Evolutionary conservation across 2,329 filamentous ascomycete genomes (phyloP).

Genomic region (Talaromyces albobiverticillius): DNA sequence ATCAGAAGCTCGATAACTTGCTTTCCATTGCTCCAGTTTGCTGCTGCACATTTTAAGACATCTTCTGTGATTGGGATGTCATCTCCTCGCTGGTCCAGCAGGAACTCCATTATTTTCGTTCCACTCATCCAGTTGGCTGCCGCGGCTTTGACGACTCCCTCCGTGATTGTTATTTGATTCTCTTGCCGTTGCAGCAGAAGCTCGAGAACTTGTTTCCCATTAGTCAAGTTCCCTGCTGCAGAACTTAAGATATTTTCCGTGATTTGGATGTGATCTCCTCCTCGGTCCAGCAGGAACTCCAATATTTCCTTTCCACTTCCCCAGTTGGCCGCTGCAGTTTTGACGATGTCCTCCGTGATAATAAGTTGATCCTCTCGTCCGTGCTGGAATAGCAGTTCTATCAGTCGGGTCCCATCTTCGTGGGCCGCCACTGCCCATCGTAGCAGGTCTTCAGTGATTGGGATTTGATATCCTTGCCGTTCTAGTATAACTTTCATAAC

Average conservation of each 20-base stretch:
- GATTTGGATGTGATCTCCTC: not conserved
- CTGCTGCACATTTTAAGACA: not conserved
- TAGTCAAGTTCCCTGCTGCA: not conserved
- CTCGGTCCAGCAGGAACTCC: not conserved
- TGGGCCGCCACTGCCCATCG: not conserved
- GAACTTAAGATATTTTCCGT: not conserved
- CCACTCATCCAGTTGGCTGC: not conserved
- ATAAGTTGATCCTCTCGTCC: not conserved
- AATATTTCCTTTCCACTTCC: slow-evolving; percentile 5
- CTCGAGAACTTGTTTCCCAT: not conserved
- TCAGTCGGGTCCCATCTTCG: not conserved
- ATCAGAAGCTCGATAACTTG: not conserved
- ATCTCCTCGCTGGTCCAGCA: slow-evolving; percentile 7
- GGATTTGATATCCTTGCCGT: slow-evolving; percentile 13
- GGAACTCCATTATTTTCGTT: not conserved
- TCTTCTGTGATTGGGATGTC: not conserved
- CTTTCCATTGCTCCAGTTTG: not conserved
- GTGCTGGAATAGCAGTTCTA: not conserved
- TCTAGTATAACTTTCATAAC: slow-evolving; percentile 5
- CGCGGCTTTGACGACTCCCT: not conserved
- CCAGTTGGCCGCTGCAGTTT: slow-evolving; percentile 2
- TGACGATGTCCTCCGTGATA: slow-evolving; percentile 8
- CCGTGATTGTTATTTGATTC: not conserved
- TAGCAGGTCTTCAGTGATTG: not conserved
- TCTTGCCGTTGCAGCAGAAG: not conserved